Evolutionary conservation across 2,329 filamentous ascomycete species (phyloP), one percentile per base, ranked within the genome.

Genomic region (Claviceps cyperi): DNA sequence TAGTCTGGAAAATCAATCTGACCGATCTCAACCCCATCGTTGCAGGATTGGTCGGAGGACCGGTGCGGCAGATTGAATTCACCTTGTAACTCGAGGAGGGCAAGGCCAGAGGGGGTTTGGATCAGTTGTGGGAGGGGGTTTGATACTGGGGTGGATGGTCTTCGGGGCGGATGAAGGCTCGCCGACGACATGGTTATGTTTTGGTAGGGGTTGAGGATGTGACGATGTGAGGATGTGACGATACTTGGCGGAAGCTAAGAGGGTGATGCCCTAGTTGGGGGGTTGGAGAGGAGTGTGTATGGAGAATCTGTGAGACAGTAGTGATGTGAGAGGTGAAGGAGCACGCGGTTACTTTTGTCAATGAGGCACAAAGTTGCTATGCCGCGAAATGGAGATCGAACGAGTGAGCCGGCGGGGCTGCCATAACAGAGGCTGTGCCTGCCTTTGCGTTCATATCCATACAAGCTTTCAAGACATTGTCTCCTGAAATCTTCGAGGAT

Each of bases 1-100:
- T 90, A 87, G 58, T 86, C 76, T 1, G 88, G 88, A 59, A 94
- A 94, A 35, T 84, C 76, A 32, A 94, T 74, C 50, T 78, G 81
- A 35, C 89, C 89, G 55, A 94, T 73, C 19, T 65, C 59, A 15
- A 53, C 17, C 2, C 62, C 53, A 17, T 63, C 61, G 5, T 54
- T 52, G 37, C 66, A 53, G 5, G 61, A 46, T 21, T 62, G 54
- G 24, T 64, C 56, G 48, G 69, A 57, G 9, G 58, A 54, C 22
- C 66, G 60, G 2, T 68, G 55, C 7, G 87, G 82, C 1, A 89
- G 72, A 65, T 94, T 91, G 68, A 98, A 83, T 14, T 80, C 87
- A 53, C 90, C 92, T 71, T 98, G 92, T 14, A 98, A 78, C 69
- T 97, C 92, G 51, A 98, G 73, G 44, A 98, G 74, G 17, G 91